These are phyloP conservation scores for Penicillium sp. DNA, from an alignment of 2,329 filamentous ascomycete genomes.

Conservation along the genomic window DNA sequence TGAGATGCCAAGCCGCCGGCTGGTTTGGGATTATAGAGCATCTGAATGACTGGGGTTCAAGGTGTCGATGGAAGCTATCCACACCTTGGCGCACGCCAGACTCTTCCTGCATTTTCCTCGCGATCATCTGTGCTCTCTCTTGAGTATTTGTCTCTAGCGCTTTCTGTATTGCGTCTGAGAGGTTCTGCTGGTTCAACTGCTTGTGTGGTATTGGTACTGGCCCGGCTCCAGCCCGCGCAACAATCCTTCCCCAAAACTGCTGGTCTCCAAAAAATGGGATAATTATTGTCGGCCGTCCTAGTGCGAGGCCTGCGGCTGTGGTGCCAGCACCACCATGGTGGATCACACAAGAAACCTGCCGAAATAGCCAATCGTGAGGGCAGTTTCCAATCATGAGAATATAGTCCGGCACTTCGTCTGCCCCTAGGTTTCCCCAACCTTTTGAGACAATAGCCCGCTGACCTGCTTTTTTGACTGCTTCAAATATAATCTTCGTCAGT, in stretches of 20 bases:
- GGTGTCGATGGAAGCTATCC: conserved; percentile 66
- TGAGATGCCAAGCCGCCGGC: conserved; percentile 72
- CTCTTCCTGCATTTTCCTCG: conserved; percentile 65
- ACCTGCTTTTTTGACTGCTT: conserved; percentile 64
- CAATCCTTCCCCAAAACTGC: conserved; percentile 79
- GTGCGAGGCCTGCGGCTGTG: conserved; percentile 79
- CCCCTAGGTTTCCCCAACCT: conserved; percentile 83
- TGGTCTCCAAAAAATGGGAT: conserved; percentile 88
- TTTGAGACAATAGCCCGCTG: conserved; percentile 78
- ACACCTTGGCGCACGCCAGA: conserved; percentile 62
- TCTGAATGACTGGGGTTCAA: conserved; percentile 65
- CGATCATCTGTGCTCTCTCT: conserved; percentile 57
- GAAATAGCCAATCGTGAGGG: conserved; percentile 87
- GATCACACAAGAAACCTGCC: conserved; percentile 75
- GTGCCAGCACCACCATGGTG: conserved; percentile 89
- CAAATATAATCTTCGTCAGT: conserved; percentile 70
- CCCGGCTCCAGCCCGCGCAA: conserved; percentile 69
- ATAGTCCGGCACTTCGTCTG: conserved; percentile 68
- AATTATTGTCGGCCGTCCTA: conserved; percentile 76
- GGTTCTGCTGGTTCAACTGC: conserved; percentile 62
- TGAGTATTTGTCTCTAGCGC: conserved; percentile 61
- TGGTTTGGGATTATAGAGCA: conserved; percentile 68
- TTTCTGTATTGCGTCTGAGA: conserved; percentile 63
- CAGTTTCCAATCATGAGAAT: conserved; percentile 83
- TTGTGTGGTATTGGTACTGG: conserved; percentile 69